Base-by-base conservation (phyloP, 345 rosid genomes). In the Tarenaya hassleriana region DNA sequence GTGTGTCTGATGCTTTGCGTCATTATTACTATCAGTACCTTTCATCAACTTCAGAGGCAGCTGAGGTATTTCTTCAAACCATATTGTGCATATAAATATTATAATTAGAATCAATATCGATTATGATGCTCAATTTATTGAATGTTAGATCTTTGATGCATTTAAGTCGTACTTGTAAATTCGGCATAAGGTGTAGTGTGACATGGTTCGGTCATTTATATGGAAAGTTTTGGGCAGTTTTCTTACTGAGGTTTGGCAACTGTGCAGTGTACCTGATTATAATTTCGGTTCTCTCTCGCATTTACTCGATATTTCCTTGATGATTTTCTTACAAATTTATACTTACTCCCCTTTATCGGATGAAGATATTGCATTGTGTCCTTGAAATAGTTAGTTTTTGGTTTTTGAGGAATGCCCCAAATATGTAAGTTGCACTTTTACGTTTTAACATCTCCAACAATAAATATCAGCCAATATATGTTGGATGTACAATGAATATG, bases 21-120 rank as follows among this genome's bases (percentile, higher is more conserved):
- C 92, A 82, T 68, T 91, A 84, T 69, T 91, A 91, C 58, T 91
- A 91, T 76, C 95, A 91, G 62, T 87, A 91, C 72, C 96, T 91
- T 64, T 91, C 96, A 9, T 91, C 96, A 66, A 86, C 95, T 56
- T 47, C 95, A 38, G 86, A 80, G 68, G 98, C 96, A 68, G 98
- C 98, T 58, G 95, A 91, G 98, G 96, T 75, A 60, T 34, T 19
- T 62, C 12, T 21, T 20, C 47, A 61, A 33, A 48, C 8, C 60
- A 43, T 58, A 39, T 37, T 35, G 38, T 31, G 29, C 41, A 15
- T 50, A 29, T 12, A 18, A 34, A 44, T 45, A 35, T 38, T 34
- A 50, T 12, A 50, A 24, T 34, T 43, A 42, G 50, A 38, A 51
- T 43, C 33, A 19, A 65, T 65, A 37, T 54, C 47, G 13, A 24